phyloP scores from a whole-genome alignment of 2,329 filamentous ascomycete genomes.

The Claviceps lovelessii region DNA sequence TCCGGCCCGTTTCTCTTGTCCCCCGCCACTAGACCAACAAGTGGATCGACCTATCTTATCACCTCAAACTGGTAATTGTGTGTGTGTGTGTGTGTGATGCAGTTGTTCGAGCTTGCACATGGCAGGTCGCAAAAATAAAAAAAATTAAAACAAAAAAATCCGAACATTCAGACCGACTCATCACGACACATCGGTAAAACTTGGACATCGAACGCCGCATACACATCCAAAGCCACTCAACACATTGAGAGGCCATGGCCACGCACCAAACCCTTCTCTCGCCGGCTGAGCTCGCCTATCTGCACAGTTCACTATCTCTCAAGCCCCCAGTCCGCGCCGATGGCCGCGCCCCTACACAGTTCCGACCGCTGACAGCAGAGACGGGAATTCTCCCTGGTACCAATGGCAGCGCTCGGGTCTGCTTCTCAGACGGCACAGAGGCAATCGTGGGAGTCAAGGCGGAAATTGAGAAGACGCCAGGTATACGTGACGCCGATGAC shows the following conservation, averaged over 20 bases:
- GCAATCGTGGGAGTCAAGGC: conserved; percentile 92
- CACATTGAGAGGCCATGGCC: conserved; percentile 33
- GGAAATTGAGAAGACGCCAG: conserved; percentile 64
- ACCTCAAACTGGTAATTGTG: background rate
- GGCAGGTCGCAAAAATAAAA: conserved; percentile 1
- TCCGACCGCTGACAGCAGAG: conserved; percentile 81
- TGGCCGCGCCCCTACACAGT: conserved; percentile 67
- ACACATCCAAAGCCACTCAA: background rate
- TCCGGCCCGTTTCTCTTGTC: background rate
- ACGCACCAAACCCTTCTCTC: conserved; percentile 66
- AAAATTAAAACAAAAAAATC: background rate
- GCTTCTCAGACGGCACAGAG: conserved; percentile 89
- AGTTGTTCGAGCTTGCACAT: background rate
- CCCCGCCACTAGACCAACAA: background rate
- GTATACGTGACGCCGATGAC: conserved; percentile 14
- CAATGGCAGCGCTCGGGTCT: conserved; percentile 85
- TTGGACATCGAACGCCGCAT: background rate
- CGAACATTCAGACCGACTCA: background rate
- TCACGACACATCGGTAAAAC: background rate
- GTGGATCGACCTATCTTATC: background rate
- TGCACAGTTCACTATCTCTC: conserved; percentile 73
- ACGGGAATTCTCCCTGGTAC: conserved; percentile 77
- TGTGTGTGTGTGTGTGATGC: background rate
- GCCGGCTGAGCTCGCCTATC: conserved; percentile 89
- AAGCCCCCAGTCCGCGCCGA: conserved; percentile 79